A percentile compares a stretch with the other conserved stretches of the same genome.
Conservation (phyloP, 139 green algal genomes). For the Chlamydomonas applanata region DNA sequence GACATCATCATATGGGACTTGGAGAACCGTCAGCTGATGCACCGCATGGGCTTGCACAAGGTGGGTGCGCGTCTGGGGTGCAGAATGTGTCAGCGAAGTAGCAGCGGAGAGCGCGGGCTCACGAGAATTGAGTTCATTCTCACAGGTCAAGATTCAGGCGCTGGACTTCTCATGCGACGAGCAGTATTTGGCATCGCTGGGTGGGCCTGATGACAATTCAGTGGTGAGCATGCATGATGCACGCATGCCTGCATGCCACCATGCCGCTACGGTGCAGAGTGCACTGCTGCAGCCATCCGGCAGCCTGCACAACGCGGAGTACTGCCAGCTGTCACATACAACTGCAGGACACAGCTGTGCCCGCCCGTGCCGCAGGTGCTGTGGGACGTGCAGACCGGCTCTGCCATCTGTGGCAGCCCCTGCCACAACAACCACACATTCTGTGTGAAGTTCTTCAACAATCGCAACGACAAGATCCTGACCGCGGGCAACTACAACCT, state of each 20-base stretch:
- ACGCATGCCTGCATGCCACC: too few species aligned
- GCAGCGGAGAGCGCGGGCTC: too few species aligned
- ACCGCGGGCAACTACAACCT: conserved; percentile 71
- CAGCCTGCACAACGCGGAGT: too few species aligned
- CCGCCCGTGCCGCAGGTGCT: conserved; percentile 58
- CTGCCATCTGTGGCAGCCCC: conserved; percentile 80
- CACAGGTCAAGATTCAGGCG: conserved; percentile 77
- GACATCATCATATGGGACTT: conserved; percentile 89
- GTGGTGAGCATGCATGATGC: conserved; percentile 52
- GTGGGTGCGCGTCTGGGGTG: conserved; percentile 31
- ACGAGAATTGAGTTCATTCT: not conserved
- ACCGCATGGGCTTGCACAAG: conserved; percentile 81
- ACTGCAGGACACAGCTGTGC: too few species aligned
- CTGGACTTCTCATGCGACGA: conserved; percentile 74
- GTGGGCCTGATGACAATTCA: conserved; percentile 81
- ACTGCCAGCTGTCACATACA: too few species aligned
- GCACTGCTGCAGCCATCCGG: too few species aligned
- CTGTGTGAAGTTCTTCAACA: conserved; percentile 75
- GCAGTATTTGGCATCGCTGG: conserved; percentile 69
- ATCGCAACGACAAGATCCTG: conserved; percentile 62
- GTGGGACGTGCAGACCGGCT: conserved; percentile 76
- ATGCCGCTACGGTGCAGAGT: too few species aligned
- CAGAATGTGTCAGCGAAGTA: not conserved
- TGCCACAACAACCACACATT: conserved; percentile 63
- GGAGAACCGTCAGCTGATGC: conserved; percentile 52